phyloP scores from a whole-genome alignment of 78 protist genomes.

The Isochrysis galbana region DNA sequence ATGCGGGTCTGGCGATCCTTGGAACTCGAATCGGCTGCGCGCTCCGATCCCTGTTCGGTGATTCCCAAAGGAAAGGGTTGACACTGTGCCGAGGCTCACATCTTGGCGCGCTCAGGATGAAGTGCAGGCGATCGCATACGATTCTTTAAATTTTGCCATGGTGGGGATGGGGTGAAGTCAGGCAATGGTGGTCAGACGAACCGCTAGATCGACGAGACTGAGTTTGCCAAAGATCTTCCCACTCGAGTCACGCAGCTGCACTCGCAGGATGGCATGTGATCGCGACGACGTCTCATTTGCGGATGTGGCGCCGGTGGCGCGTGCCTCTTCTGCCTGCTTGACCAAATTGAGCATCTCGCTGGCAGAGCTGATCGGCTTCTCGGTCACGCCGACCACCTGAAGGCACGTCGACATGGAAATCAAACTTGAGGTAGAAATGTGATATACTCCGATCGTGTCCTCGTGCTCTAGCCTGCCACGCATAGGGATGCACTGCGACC shows the following conservation, averaged over 20 bases:
- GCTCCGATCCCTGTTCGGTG: conserved; percentile 90
- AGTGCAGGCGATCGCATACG: no score
- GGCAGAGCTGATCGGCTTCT: background rate
- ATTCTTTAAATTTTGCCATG: no score
- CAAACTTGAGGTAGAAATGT: no score
- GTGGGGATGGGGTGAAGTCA: no score
- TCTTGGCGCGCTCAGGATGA: no score
- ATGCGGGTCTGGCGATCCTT: conserved; percentile 52
- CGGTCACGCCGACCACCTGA: conserved; percentile 11
- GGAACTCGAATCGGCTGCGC: conserved; percentile 55
- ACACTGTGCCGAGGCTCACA: no score
- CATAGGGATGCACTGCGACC: no score
- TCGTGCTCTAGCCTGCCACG: no score
- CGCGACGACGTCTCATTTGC: conserved; percentile 68
- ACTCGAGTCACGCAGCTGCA: background rate
- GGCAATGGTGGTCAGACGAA: no score
- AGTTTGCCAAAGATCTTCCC: conserved; percentile 29
- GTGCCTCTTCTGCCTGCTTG: background rate
- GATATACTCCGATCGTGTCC: no score
- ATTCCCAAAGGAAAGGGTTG: no score
- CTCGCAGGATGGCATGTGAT: conserved; percentile 74
- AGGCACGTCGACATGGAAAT: no score
- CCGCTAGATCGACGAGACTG: conserved; percentile 86
- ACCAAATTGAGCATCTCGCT: conserved; percentile 3
- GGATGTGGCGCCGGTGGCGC: conserved; percentile 60